Percentiles rank a stretch among this genome's conserved stretches.
phyloP scores from a whole-genome alignment of 805 yeast species.

The Metschnikowia koreensis region DNA sequence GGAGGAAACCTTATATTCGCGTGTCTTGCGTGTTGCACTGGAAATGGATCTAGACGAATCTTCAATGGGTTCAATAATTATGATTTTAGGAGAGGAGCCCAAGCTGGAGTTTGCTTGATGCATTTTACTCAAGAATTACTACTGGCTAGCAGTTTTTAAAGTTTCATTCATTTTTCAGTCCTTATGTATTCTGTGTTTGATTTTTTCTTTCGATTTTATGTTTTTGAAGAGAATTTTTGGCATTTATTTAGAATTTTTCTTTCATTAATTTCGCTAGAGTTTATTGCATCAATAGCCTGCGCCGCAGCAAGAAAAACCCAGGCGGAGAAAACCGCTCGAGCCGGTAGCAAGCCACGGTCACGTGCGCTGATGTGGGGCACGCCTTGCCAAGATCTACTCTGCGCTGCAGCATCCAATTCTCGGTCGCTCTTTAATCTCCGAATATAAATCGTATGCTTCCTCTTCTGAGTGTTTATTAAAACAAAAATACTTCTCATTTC shows the following conservation, averaged over 20 bases:
- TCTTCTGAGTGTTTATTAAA: neutral
- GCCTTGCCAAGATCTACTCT: conserved; percentile 1
- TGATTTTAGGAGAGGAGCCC: conserved; percentile 9
- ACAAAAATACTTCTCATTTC: neutral
- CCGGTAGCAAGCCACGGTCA: conserved; percentile 6
- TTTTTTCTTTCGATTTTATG: too few relatives aligned
- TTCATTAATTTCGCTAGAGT: too few relatives aligned
- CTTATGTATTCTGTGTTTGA: too few relatives aligned
- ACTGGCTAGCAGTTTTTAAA: neutral
- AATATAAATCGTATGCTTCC: neutral
- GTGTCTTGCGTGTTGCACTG: conserved; percentile 8
- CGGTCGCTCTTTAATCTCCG: neutral
- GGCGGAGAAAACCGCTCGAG: neutral
- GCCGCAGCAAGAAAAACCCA: neutral
- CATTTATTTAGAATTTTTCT: too few relatives aligned
- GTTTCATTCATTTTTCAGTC: too few relatives aligned
- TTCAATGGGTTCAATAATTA: conserved; percentile 13
- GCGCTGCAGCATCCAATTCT: neutral
- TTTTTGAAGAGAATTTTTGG: too few relatives aligned
- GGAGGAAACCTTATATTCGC: conserved; percentile 6
- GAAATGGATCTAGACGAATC: conserved; percentile 13
- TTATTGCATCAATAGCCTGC: neutral
- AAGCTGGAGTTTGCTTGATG: neutral
- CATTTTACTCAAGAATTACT: neutral
- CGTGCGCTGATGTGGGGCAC: conserved; percentile 6